Evolutionary conservation across 306 rosid genomes (phyloP).

Genomic region (Prunus kanzakura): DNA sequence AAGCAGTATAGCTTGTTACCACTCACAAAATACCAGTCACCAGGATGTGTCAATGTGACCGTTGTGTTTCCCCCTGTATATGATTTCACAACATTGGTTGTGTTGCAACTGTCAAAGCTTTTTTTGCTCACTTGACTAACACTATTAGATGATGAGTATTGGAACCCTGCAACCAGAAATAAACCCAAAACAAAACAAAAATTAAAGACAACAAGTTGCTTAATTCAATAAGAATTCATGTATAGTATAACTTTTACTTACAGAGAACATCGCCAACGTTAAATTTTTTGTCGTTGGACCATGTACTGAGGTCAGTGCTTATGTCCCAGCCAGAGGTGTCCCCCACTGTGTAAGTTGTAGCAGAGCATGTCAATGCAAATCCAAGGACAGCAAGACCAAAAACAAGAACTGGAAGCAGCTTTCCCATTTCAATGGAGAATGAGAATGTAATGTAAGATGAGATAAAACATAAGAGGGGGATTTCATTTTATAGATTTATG

Average conservation of each 20-base stretch:
- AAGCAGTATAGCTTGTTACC: conserved; percentile 74
- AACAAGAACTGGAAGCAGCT: conserved; percentile 12
- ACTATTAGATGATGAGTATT: conserved; percentile 58
- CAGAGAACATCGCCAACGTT: conserved; percentile 61
- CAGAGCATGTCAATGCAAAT: conserved; percentile 42
- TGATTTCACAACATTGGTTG: conserved; percentile 39
- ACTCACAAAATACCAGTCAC: conserved; percentile 60
- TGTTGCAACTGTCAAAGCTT: conserved; percentile 59
- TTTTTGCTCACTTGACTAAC: conserved; percentile 61
- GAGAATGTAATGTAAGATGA: not conserved
- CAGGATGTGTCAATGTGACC: conserved; percentile 55
- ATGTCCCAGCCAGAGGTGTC: conserved; percentile 92
- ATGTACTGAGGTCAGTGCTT: conserved; percentile 67
- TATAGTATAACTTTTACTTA: conserved; percentile 19
- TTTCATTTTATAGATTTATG: conserved; percentile 11
- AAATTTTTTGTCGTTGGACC: conserved; percentile 61
- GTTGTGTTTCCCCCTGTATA: conserved; percentile 68
- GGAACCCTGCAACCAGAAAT: conserved; percentile 45
- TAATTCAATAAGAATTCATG: not conserved
- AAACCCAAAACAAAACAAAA: not conserved
- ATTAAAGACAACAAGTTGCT: not conserved
- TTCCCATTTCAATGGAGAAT: conserved; percentile 41
- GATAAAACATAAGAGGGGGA: not conserved
- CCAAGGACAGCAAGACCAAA: conserved; percentile 33
- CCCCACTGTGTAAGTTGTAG: conserved; percentile 69